These are phyloP conservation scores for Coemansia sp. DNA, from an alignment of 192 early-diverging fungal species.

Conservation along the genomic window DNA sequence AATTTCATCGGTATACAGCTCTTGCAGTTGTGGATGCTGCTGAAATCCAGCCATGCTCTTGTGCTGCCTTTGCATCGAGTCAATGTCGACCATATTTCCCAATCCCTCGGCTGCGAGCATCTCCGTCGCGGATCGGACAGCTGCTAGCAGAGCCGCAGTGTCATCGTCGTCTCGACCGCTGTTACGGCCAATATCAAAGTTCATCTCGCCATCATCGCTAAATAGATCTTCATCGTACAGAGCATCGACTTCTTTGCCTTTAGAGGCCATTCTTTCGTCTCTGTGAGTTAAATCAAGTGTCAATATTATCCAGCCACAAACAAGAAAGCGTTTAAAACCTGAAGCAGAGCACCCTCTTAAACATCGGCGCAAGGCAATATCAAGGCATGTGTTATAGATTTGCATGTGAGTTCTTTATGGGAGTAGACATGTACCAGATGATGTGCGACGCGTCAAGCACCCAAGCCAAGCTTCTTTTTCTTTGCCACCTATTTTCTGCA, in stretches of 20 bases:
- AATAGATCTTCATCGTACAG: conserved; percentile 1
- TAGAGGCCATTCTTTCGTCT: neutral
- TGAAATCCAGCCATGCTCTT: neutral
- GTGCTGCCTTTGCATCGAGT: conserved; percentile 20
- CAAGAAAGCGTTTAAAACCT: neutral
- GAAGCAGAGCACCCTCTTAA: neutral
- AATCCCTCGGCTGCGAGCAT: conserved; percentile 48
- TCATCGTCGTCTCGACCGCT: neutral
- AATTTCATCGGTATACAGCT: neutral
- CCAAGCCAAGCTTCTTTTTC: neutral
- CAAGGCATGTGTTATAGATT: neutral
- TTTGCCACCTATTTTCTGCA: neutral
- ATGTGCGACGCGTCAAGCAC: neutral
- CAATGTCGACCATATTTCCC: conserved; percentile 37
- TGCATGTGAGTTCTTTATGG: neutral
- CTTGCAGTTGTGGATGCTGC: neutral
- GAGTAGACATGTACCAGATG: neutral
- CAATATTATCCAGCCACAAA: neutral
- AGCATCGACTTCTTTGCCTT: neutral
- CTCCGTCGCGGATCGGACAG: conserved; percentile 29
- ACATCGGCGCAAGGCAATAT: neutral
- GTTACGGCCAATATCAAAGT: neutral
- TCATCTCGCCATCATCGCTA: conserved; percentile 6
- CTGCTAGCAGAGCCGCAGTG: conserved; percentile 21
- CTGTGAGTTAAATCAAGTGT: neutral